Percentiles rank a stretch among this genome's conserved stretches.
Conservation (phyloP, 768 basidiomycete genomes). For the Kwoniella dendrophila region DNA sequence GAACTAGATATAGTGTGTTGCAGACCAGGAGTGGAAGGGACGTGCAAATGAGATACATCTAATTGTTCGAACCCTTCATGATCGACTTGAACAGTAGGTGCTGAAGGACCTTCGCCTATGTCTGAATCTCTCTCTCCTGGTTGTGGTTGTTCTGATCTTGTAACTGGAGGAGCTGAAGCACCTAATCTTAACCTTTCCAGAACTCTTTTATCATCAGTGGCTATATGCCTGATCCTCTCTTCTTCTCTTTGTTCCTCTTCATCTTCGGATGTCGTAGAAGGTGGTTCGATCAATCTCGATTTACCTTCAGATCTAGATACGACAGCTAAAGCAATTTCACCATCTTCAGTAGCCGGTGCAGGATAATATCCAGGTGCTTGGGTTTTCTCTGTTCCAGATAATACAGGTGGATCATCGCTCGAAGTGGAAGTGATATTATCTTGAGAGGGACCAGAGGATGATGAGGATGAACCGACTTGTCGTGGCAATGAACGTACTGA, state of each 20-base stretch:
- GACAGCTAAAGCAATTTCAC: conserved; percentile 49
- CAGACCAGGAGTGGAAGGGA: conserved; percentile 8
- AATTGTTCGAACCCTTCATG: conserved; percentile 51
- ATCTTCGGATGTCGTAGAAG: not conserved
- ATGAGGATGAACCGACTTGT: not conserved
- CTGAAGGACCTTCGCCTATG: conserved; percentile 24
- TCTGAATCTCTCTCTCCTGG: not conserved
- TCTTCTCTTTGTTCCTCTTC: conserved; percentile 19
- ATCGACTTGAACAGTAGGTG: conserved; percentile 50
- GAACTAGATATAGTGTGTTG: not conserved
- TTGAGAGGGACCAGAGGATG: conserved; percentile 7
- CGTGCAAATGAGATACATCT: conserved; percentile 11
- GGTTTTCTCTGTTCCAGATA: conserved; percentile 35
- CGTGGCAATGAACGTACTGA: conserved; percentile 33
- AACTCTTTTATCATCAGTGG: conserved; percentile 54
- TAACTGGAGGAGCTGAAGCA: conserved; percentile 39
- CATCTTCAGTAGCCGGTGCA: conserved; percentile 51
- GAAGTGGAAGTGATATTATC: not conserved
- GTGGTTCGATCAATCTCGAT: conserved; percentile 23
- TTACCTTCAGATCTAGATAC: conserved; percentile 42
- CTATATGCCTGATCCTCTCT: conserved; percentile 41
- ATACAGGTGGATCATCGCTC: not conserved
- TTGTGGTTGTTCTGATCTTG: not conserved
- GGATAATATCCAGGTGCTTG: conserved; percentile 52
- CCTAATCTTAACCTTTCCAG: conserved; percentile 49